phyloP scores from a whole-genome alignment of 768 basidiomycete species.

The Hirschioporus abietinus region DNA sequence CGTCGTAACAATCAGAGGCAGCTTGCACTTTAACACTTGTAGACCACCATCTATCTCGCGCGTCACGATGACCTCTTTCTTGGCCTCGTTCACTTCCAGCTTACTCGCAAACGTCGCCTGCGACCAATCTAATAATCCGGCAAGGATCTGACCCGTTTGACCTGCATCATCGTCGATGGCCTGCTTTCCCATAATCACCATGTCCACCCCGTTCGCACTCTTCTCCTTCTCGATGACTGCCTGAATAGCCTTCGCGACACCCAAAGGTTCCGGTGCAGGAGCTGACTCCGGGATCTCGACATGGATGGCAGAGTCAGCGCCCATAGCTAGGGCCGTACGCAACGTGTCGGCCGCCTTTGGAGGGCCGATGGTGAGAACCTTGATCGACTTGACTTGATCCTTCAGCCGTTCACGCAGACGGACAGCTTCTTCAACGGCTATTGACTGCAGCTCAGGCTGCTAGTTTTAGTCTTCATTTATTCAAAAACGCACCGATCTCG shows the following conservation, averaged over 20 bases:
- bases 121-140: conserved; percentile 85
- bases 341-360: conserved; percentile 85
- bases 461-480: neutral
- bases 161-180: conserved; percentile 96
- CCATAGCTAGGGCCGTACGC: conserved; percentile 96
- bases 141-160: conserved; percentile 96
- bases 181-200: conserved; percentile 97
- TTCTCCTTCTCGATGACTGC: conserved; percentile 64
- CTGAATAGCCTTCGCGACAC: conserved; percentile 80
- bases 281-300: conserved; percentile 74
- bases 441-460: conserved; percentile 2
- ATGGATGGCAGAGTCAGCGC: conserved; percentile 90
- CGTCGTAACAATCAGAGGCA: conserved; percentile 88
- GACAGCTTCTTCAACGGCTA: conserved; percentile 96
- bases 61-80: conserved; percentile 64
- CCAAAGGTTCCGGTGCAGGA: conserved; percentile 82
- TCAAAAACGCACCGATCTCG: conserved; percentile 70
- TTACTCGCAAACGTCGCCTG: conserved; percentile 96
- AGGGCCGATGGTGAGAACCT: conserved; percentile 91
- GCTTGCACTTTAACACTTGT: conserved; percentile 70
- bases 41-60: conserved; percentile 94
- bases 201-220: conserved; percentile 55
- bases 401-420: conserved; percentile 85
- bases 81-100: conserved; percentile 60
- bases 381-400: conserved; percentile 76